Base-by-base conservation (phyloP, 768 basidiomycete species). In the Leccinum ochraceum region DNA sequence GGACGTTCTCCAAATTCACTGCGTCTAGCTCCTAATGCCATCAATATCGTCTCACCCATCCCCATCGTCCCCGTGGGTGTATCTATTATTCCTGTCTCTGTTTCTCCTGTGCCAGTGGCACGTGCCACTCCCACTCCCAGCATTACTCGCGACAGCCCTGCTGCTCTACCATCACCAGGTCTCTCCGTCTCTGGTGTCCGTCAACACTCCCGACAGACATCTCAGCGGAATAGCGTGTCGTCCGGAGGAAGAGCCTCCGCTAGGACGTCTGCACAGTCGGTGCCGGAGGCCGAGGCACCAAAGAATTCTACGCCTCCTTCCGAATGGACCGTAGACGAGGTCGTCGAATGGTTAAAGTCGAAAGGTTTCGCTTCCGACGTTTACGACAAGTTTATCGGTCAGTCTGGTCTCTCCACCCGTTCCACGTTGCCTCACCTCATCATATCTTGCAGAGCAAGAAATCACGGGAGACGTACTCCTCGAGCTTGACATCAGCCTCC, bases 391-490 rank as follows among this genome's bases (percentile, higher is more conserved):
- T 98, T 99, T 70, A 86, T 82, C 46, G 94, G 94, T 93, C 66
- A 62, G 85, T 78, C 28, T 53, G 5, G 36, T 44, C 30, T 32
- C 16, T n/a, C 14, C 44, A 8, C 16, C 17, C 8, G 8, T 54
- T 11, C 3, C 1, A 14, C 22, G 20, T 34, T 48, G 10, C 44
- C 20, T 67, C 9, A 69, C 44, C 2, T 28, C 17, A 7, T 44
- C 24, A 6, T 50, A 3, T 56, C 20, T 44, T 61, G 46, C 71
- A 95, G 96, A 98, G 77, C 95, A 99, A 86, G 97, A 99, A 78
- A 98, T 99, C 57, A 92, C 95, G 0, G 97, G 97, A 20, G 97
- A 99, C 67, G 92, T 98, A 34, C 84, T 99, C 7, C 86, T 98
- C 58, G 96, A 97, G 68, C 89, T 98, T 61, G 94, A 98, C 63